Base-by-base conservation (phyloP, 1,284 basidiomycete species). In the Microbotryomycetes sp. region DNA sequence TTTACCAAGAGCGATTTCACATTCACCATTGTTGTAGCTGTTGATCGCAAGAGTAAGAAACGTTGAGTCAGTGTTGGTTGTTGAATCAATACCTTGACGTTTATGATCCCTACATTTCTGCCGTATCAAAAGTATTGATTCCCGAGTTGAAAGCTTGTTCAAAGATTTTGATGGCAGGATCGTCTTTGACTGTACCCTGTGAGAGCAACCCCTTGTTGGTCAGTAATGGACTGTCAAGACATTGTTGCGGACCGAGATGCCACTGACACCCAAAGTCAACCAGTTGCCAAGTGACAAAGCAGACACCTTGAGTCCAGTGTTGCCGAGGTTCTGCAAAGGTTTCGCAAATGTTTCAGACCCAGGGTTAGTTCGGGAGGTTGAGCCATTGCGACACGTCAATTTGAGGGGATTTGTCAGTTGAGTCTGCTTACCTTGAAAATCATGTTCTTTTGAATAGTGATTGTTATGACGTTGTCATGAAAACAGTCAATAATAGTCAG, bases 221-320 rank as follows among this genome's bases (percentile, higher is more conserved):
- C n/a, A n/a, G n/a, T n/a, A n/a, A n/a, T n/a, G n/a, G n/a, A n/a
- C 22, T 1, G 22, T 5, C 26, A 22, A 4, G 51, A 53, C 25
- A 22, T 81, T 88, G 71, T 87, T 86, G 49, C 83, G 82, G 74
- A 88, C 86, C 15, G 86, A 86, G 62, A 80, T 79, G 45, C 87
- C 82, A 9, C 84, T 83, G 31, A 80, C 82, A 57, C 87, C 87
- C 45, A 87, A 77, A n/a, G 85, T 87, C 28, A 65, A 58, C 63
- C 63, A 65, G 28, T 60, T 58, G 26, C 63, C 63, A 49, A 62
- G 56, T 52, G 46, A 46, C 16, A 55, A 36, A 22, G 25, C 31
- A 1, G 62, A 64, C 26, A 65, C 61, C 42, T 56, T 58, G 42
- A 64, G 53, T 30, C 60, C 62, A 6, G 62, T 58, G n/a, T 48